Percentiles rank a stretch among this genome's conserved stretches.
These are phyloP conservation scores for Rhodomyrtus psidioides DNA, from an alignment of 441 rosid genomes.

Conservation along the genomic window DNA sequence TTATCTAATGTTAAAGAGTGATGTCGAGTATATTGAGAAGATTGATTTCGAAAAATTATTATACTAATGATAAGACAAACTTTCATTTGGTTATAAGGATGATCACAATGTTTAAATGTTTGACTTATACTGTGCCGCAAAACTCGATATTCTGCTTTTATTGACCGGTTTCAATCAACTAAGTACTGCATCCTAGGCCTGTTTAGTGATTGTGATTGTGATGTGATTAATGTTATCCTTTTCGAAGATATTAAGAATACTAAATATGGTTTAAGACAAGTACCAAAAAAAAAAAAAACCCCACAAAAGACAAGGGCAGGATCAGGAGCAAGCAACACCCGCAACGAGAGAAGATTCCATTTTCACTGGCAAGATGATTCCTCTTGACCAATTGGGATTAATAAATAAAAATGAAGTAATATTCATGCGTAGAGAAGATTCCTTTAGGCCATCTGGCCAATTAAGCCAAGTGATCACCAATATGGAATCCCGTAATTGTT, in stretches of 20 bases:
- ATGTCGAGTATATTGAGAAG: neutral
- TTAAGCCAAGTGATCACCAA: neutral
- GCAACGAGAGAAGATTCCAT: neutral
- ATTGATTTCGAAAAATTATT: neutral
- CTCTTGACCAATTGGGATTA: neutral
- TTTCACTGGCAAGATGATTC: neutral
- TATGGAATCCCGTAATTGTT: neutral
- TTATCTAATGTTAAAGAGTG: neutral
- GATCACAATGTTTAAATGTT: neutral
- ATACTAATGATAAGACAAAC: neutral
- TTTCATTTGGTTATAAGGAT: neutral
- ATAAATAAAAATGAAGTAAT: neutral
- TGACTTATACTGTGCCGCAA: neutral
- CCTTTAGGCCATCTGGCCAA: neutral
- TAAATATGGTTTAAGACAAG: neutral
- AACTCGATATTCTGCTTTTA: neutral
- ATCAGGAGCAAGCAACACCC: neutral
- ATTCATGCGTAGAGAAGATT: neutral
- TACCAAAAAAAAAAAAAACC: neutral
- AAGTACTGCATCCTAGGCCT: neutral
- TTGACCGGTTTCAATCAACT: neutral
- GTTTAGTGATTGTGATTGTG: neutral
- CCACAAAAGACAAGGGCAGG: neutral
- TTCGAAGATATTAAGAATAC: neutral
- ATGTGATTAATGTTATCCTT: neutral